Conservation (phyloP, 345 rosid genomes). For the Abelmoschus esculentus region DNA sequence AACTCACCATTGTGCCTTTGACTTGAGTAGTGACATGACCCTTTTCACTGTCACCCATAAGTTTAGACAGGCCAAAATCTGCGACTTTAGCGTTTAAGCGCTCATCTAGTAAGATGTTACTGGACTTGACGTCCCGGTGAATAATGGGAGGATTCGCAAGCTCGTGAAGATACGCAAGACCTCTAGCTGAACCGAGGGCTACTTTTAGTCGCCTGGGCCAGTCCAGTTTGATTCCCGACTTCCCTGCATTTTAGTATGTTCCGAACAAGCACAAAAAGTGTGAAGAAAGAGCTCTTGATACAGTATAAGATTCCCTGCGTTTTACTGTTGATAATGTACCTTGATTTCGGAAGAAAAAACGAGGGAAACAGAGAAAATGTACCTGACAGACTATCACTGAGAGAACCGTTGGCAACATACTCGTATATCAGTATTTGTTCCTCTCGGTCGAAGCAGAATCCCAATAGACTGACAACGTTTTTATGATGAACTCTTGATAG, state of each 20-base stretch:
- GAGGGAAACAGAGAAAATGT: background rate
- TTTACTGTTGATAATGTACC: background rate
- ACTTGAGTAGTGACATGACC: conserved; percentile 85
- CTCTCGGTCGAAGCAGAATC: conserved; percentile 53
- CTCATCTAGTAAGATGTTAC: conserved; percentile 73
- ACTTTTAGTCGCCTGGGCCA: conserved; percentile 77
- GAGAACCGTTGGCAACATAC: conserved; percentile 56
- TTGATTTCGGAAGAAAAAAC: background rate
- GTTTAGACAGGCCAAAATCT: conserved; percentile 93
- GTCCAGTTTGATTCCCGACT: conserved; percentile 62
- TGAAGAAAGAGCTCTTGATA: background rate
- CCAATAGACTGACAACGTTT: conserved; percentile 60
- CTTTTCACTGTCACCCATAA: conserved; percentile 40
- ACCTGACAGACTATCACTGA: conserved; percentile 63
- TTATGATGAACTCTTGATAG: conserved; percentile 82
- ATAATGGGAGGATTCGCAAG: conserved; percentile 92
- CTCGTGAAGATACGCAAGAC: conserved; percentile 83
- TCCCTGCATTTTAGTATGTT: conserved; percentile 36
- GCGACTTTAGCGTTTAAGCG: conserved; percentile 72
- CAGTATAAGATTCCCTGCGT: background rate
- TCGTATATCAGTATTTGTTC: conserved; percentile 79
- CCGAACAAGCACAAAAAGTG: background rate
- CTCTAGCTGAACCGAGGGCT: conserved; percentile 74
- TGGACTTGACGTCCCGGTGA: conserved; percentile 81
- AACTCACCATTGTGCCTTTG: conserved; percentile 82